These are phyloP conservation scores for Catharanthus roseus DNA, from an alignment of 257 asterid genomes.

Conservation along the genomic window DNA sequence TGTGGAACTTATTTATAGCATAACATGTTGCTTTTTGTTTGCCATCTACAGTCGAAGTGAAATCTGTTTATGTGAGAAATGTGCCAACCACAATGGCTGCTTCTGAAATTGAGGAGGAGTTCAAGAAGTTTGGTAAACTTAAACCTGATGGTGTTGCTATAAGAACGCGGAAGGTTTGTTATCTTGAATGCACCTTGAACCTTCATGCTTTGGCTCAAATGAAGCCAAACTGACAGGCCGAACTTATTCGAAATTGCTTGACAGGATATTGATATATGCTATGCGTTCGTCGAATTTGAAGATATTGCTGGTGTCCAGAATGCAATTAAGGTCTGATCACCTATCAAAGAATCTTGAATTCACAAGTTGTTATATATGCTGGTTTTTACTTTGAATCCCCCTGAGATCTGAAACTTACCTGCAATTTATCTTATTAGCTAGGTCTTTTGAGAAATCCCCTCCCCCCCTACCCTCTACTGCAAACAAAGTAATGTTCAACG, in stretches of 20 bases:
- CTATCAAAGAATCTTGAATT: slow-evolving; percentile 3
- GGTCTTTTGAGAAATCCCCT: neutral
- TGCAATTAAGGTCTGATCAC: slow-evolving; percentile 70
- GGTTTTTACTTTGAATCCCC: neutral
- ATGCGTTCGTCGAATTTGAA: slow-evolving; percentile 93
- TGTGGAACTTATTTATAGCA: too few relatives aligned
- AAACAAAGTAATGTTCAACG: neutral
- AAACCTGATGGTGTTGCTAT: slow-evolving; percentile 91
- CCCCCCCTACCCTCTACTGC: neutral
- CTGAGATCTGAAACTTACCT: neutral
- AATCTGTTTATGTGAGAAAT: slow-evolving; percentile 87
- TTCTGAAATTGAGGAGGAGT: slow-evolving; percentile 86
- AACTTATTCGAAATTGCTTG: slow-evolving; percentile 11
- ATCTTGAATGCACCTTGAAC: slow-evolving; percentile 9
- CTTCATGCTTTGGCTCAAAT: neutral
- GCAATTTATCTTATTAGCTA: neutral
- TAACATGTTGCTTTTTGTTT: neutral
- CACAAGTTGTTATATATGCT: neutral
- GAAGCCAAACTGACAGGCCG: neutral
- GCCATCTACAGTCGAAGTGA: slow-evolving; percentile 61
- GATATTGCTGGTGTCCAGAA: slow-evolving; percentile 90
- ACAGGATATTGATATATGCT: slow-evolving; percentile 94
- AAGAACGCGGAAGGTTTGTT: slow-evolving; percentile 89
- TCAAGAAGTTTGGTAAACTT: slow-evolving; percentile 85
- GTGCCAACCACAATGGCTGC: slow-evolving; percentile 91